phyloP scores from a whole-genome alignment of 768 basidiomycete species.

The Erythrobasidium yunnanense region DNA sequence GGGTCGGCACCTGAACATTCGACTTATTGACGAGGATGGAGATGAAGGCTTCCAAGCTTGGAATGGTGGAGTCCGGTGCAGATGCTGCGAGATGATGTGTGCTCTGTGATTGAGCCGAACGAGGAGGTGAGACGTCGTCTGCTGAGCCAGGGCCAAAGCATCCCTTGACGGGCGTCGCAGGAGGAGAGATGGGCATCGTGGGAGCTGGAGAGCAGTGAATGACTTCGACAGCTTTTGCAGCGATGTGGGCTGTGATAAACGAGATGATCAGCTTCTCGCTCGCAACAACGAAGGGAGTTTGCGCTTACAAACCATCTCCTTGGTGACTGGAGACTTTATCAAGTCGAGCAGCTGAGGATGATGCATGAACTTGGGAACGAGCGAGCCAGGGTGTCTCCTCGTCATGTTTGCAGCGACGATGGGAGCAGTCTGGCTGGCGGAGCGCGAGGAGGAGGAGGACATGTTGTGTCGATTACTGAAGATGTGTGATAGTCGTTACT shows the following conservation, averaged over 20 bases:
- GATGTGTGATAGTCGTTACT: too few relatives aligned
- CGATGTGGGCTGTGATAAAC: slow-evolving; percentile 51
- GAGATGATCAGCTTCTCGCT: not conserved
- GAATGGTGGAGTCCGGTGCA: slow-evolving; percentile 42
- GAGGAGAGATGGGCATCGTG: slow-evolving; percentile 51
- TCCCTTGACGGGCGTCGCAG: slow-evolving; percentile 53
- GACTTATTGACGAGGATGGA: slow-evolving; percentile 63
- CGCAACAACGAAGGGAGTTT: not conserved
- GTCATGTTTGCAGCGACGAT: slow-evolving; percentile 27
- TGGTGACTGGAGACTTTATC: slow-evolving; percentile 62
- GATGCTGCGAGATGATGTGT: not conserved
- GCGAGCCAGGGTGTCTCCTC: slow-evolving; percentile 58
- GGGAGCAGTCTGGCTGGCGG: not conserved
- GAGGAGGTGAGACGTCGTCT: not conserved
- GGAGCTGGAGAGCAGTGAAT: slow-evolving; percentile 48
- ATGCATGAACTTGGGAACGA: slow-evolving; percentile 63
- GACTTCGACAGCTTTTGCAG: slow-evolving; percentile 62
- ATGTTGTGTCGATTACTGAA: too few relatives aligned
- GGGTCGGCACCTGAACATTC: slow-evolving; percentile 79
- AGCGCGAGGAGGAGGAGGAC: too few relatives aligned
- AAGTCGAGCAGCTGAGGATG: slow-evolving; percentile 70
- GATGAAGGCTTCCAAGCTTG: slow-evolving; percentile 75
- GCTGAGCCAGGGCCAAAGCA: slow-evolving; percentile 35
- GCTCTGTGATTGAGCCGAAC: not conserved
- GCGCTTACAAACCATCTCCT: slow-evolving; percentile 62